Percentiles rank a stretch among this genome's conserved stretches.
phyloP scores from a whole-genome alignment of 805 yeast species.

The Teunomyces panamensis region DNA sequence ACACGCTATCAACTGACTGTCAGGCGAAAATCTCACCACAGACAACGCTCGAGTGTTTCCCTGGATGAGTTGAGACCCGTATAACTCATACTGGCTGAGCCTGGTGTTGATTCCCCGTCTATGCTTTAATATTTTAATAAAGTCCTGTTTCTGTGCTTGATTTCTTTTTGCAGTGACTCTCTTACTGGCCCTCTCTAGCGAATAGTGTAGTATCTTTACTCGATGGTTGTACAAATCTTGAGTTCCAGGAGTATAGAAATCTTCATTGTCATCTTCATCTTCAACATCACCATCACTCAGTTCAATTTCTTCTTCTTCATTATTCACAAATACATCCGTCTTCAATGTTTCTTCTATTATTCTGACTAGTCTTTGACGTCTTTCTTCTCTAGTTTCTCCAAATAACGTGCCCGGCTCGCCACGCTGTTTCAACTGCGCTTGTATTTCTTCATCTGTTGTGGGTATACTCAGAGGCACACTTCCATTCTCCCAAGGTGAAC shows the following conservation, averaged over 20 bases:
- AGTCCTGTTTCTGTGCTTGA: conserved; percentile 27
- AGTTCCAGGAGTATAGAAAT: conserved; percentile 81
- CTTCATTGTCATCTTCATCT: conserved; percentile 63
- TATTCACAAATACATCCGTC: conserved; percentile 13
- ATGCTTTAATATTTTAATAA: conserved; percentile 41
- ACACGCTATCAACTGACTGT: conserved; percentile 45
- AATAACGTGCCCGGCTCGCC: conserved; percentile 56
- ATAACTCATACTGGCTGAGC: conserved; percentile 38
- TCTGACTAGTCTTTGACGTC: conserved; percentile 58
- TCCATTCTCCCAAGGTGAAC: background rate
- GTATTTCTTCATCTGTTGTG: conserved; percentile 64
- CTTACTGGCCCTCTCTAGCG: conserved; percentile 44
- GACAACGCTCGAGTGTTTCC: conserved; percentile 68
- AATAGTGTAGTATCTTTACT: conserved; percentile 45
- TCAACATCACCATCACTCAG: conserved; percentile 17
- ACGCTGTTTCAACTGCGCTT: conserved; percentile 41
- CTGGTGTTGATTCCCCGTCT: conserved; percentile 42
- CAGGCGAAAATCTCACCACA: conserved; percentile 44
- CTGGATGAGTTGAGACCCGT: conserved; percentile 65
- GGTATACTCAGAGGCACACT: conserved; percentile 39
- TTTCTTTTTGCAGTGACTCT: conserved; percentile 39
- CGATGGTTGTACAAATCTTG: conserved; percentile 53
- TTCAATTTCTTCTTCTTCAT: conserved; percentile 10
- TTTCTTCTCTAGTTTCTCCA: conserved; percentile 58
- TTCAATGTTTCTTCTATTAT: conserved; percentile 35